A percentile compares a stretch with the other conserved stretches of the same genome.
Conservation (phyloP, 441 rosid species). For the Arabidopsis hybrid region DNA sequence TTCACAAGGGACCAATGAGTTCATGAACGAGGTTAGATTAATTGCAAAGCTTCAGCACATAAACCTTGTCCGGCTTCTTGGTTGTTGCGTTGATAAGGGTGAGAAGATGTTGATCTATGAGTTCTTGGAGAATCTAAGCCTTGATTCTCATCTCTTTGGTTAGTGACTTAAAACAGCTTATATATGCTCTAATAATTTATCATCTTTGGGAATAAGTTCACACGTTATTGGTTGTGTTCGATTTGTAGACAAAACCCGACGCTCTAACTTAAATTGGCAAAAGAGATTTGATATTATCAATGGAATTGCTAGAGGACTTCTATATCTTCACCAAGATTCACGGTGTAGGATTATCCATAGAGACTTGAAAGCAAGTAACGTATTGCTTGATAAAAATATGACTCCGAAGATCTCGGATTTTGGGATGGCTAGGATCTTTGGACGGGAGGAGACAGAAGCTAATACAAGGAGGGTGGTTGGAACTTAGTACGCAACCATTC, state of each 20-base stretch:
- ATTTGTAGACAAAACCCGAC: background rate
- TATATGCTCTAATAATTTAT: too few species aligned
- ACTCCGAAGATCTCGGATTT: background rate
- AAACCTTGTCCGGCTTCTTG: slow-evolving; percentile 1
- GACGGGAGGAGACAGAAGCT: background rate
- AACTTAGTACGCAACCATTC: slow-evolving; percentile 13
- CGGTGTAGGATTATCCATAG: background rate
- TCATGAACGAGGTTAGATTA: slow-evolving; percentile 12
- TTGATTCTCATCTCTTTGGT: slow-evolving; percentile 9
- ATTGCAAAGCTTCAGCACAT: slow-evolving; percentile 10
- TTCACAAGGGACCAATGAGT: background rate
- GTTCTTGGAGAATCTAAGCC: slow-evolving; percentile 23
- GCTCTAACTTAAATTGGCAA: background rate
- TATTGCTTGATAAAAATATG: slow-evolving; percentile 14
- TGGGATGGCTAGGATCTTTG: background rate
- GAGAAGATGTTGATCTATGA: slow-evolving; percentile 20
- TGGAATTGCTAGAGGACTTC: slow-evolving; percentile 11
- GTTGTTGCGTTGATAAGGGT: background rate
- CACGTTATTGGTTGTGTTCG: background rate
- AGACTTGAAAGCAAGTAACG: slow-evolving; percentile 14
- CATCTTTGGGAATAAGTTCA: background rate
- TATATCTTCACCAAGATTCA: slow-evolving; percentile 27
- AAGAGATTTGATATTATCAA: background rate
- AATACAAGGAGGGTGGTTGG: background rate
- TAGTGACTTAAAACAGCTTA: background rate